Evolutionary conservation across 441 rosid species (phyloP).

Genomic region (Arabidopsis hybrid): DNA sequence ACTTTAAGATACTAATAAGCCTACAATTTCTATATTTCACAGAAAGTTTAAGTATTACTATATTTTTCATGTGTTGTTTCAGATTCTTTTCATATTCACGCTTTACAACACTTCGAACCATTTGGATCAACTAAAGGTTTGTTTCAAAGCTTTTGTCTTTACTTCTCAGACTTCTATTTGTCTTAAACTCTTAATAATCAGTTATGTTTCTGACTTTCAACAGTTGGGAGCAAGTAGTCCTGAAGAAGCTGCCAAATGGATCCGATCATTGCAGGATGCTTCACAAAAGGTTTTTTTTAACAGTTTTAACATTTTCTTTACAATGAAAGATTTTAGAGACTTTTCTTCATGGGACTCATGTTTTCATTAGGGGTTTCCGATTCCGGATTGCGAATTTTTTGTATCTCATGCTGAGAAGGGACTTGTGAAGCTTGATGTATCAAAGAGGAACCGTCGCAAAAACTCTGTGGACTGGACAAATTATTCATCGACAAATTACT

Average conservation of each 20-base stretch:
- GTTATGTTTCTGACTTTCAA: conserved; percentile 16
- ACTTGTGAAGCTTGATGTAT: conserved; percentile 53
- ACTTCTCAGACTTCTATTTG: background rate
- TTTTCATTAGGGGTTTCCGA: conserved; percentile 63
- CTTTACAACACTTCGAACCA: conserved; percentile 76
- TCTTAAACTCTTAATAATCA: background rate
- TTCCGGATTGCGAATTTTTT: conserved; percentile 55
- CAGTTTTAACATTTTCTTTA: background rate
- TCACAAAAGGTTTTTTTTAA: conserved; percentile 62
- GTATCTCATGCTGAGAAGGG: conserved; percentile 63
- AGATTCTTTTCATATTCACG: conserved; percentile 89
- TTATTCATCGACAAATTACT: conserved; percentile 40
- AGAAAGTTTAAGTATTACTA: background rate
- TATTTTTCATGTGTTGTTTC: conserved; percentile 30
- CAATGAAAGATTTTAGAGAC: conserved; percentile 6
- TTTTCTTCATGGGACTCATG: conserved; percentile 13
- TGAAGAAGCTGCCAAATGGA: conserved; percentile 97
- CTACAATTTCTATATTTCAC: conserved; percentile 13
- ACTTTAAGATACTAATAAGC: background rate
- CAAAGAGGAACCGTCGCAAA: conserved; percentile 54
- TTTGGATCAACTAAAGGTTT: conserved; percentile 84
- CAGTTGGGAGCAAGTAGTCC: conserved; percentile 96
- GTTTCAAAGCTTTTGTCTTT: conserved; percentile 23
- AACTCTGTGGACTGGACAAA: conserved; percentile 62
- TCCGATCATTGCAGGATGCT: conserved; percentile 71